These are phyloP conservation scores for Corrigiola litoralis DNA, from an alignment of 179 eudicot species.

Conservation along the genomic window DNA sequence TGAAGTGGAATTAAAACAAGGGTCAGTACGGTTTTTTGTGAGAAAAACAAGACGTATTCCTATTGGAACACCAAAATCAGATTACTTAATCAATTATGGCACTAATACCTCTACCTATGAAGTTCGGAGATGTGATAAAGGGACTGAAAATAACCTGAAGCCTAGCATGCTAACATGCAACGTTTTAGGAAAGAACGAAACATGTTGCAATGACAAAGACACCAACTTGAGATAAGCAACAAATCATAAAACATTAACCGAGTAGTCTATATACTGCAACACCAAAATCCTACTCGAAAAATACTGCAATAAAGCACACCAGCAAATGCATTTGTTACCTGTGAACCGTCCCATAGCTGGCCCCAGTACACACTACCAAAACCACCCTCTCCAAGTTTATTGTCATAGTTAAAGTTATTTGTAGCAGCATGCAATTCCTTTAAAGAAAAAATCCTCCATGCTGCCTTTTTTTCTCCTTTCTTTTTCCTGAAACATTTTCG, in stretches of 20 bases:
- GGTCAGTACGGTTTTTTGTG: too few species aligned
- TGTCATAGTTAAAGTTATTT: slow-evolving; percentile 86
- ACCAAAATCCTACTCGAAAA: background rate
- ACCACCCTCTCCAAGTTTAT: slow-evolving; percentile 92
- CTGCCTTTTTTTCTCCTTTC: slow-evolving; percentile 38
- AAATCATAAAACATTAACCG: too few species aligned
- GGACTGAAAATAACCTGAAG: background rate
- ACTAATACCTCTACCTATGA: too few species aligned
- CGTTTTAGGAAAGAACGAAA: background rate
- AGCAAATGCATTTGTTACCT: slow-evolving; percentile 35
- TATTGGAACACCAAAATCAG: too few species aligned
- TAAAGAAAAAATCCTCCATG: slow-evolving; percentile 87
- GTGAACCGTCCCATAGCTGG: slow-evolving; percentile 97
- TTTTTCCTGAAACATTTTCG: slow-evolving; percentile 43
- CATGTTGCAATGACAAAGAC: background rate
- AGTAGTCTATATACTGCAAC: background rate
- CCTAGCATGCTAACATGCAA: background rate
- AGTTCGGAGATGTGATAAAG: too few species aligned
- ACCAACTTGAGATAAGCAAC: background rate
- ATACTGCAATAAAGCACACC: background rate
- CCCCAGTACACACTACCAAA: slow-evolving; percentile 99
- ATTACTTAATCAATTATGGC: too few species aligned
- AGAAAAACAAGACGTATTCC: too few species aligned
- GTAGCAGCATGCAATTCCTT: slow-evolving; percentile 92
- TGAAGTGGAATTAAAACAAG: too few species aligned